Evolutionary conservation across 75 land plant genomes (phyloP).

Genomic region (Picea glauca): DNA sequence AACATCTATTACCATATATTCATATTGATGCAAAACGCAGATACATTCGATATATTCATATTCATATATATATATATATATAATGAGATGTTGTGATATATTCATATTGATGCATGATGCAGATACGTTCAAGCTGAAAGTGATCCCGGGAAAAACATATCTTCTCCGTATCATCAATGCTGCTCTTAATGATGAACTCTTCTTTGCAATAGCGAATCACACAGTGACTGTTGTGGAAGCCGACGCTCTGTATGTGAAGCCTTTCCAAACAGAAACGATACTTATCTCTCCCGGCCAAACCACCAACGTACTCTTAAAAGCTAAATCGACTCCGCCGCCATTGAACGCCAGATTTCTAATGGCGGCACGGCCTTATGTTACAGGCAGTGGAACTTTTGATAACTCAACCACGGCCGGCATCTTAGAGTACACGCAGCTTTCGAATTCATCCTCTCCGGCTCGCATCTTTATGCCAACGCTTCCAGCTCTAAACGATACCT

Average conservation of each 20-base stretch:
- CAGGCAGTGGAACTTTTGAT: slow-evolving; percentile 39
- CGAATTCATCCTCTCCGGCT: not conserved
- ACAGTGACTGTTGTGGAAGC: no score
- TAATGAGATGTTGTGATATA: no score
- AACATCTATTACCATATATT: no score
- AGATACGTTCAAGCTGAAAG: no score
- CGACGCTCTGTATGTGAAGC: slow-evolving; percentile 4
- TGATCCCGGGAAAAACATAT: no score
- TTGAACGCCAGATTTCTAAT: slow-evolving; percentile 26
- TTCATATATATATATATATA: no score
- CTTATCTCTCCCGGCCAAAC: slow-evolving; percentile 59
- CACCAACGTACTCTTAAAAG: slow-evolving; percentile 25
- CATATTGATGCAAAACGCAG: no score
- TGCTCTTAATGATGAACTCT: no score
- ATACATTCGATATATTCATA: no score
- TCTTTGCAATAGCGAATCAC: no score
- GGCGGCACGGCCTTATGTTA: slow-evolving; percentile 38
- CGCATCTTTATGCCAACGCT: slow-evolving; percentile 23
- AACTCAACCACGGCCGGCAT: slow-evolving; percentile 38
- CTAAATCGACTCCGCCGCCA: not conserved
- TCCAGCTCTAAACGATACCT: slow-evolving; percentile 26
- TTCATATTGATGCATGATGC: no score
- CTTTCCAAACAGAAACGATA: slow-evolving; percentile 25
- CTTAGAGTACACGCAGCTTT: slow-evolving; percentile 18
- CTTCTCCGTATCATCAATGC: no score